These are phyloP conservation scores for Sugiyamaella grinbergsii DNA, from an alignment of 1,139 yeast genomes.

Conservation along the genomic window DNA sequence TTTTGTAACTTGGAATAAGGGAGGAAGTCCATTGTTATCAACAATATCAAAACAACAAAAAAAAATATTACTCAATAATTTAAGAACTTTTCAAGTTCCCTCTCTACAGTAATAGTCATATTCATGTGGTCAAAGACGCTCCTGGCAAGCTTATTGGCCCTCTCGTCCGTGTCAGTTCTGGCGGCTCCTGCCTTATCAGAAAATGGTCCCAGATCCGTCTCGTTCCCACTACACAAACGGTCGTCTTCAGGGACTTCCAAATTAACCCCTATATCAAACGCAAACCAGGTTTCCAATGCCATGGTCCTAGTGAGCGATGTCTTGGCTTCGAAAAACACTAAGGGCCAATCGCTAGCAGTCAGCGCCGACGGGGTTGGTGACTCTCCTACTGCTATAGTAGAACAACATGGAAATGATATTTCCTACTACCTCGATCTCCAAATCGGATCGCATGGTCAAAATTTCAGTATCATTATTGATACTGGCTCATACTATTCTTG, in stretches of 20 bases:
- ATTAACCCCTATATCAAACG: constrained; percentile 10
- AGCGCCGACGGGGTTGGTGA: constrained; percentile 4
- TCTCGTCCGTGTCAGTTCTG: neutral
- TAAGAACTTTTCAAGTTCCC: too few relatives aligned
- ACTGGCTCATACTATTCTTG: constrained; percentile 69
- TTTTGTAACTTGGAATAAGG: too few relatives aligned
- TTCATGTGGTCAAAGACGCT: constrained; percentile 10
- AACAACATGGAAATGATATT: constrained; percentile 38
- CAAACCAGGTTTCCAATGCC: constrained; percentile 9
- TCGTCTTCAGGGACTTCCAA: constrained; percentile 16
- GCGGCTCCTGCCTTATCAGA: neutral
- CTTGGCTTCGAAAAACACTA: constrained; percentile 6
- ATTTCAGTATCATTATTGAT: constrained; percentile 58
- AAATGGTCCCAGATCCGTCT: neutral
- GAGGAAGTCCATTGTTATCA: too few relatives aligned
- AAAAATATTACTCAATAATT: too few relatives aligned
- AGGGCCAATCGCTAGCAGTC: constrained; percentile 7
- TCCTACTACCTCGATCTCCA: constrained; percentile 37
- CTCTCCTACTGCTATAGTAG: constrained; percentile 29
- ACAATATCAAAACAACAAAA: neutral
- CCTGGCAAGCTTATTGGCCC: constrained; percentile 1
- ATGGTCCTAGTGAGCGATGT: constrained; percentile 30
- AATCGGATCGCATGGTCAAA: constrained; percentile 37
- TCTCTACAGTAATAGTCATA: too few relatives aligned
- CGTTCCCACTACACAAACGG: constrained; percentile 13